Percentiles rank a stretch among this genome's conserved stretches.
These are phyloP conservation scores for Saitozyma sp. DNA, from an alignment of 768 basidiomycete genomes.

Conservation along the genomic window DNA sequence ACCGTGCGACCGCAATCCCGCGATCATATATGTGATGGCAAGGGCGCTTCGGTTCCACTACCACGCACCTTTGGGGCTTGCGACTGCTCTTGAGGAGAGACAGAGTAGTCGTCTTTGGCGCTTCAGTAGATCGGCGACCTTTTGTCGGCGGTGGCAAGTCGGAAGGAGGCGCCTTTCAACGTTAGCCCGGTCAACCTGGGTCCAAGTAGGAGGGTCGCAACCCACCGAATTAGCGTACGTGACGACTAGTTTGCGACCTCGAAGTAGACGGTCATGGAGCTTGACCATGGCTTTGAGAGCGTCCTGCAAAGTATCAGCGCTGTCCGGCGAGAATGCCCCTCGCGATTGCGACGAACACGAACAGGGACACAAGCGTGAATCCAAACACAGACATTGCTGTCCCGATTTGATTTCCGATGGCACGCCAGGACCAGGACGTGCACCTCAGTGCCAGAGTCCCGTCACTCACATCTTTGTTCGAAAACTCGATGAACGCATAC, in stretches of 20 bases:
- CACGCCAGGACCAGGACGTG: background rate
- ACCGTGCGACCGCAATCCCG: background rate
- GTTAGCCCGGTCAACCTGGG: background rate
- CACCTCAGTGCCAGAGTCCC: background rate
- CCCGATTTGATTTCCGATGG: too few species aligned
- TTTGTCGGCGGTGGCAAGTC: constrained; percentile 24
- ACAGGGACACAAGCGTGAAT: constrained; percentile 1
- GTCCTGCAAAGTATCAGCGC: constrained; percentile 60
- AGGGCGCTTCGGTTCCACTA: constrained; percentile 1
- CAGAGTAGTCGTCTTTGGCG: constrained; percentile 70
- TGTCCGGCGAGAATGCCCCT: background rate
- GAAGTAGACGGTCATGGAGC: constrained; percentile 75
- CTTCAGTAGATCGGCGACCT: constrained; percentile 36
- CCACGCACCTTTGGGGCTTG: constrained; percentile 59
- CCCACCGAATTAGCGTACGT: constrained; percentile 81
- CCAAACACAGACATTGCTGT: background rate
- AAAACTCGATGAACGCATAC: constrained; percentile 90
- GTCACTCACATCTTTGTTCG: constrained; percentile 70
- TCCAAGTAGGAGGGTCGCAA: background rate
- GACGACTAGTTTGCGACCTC: constrained; percentile 86
- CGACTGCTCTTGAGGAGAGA: constrained; percentile 77
- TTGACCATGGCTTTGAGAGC: constrained; percentile 72
- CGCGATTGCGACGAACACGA: background rate
- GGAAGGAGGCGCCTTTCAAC: constrained; percentile 37
- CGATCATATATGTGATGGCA: background rate